Conservation (phyloP, 2,329 filamentous ascomycete species). For the Ophiostoma tasmaniense region DNA sequence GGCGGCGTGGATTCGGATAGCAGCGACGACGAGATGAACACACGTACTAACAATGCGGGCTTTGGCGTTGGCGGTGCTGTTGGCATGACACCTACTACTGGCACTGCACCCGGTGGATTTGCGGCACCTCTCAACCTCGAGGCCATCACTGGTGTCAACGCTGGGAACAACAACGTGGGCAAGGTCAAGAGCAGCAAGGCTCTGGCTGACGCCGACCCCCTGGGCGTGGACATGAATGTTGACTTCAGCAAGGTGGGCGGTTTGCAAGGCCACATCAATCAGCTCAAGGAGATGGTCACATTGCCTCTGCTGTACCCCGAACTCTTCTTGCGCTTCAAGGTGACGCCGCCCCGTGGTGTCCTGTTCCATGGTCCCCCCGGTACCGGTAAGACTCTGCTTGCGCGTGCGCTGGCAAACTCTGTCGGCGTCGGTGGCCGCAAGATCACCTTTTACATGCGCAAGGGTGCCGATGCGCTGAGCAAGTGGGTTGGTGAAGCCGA, state of each 20-base stretch:
- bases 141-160: constrained; percentile 30
- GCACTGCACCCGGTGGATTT: constrained; percentile 25
- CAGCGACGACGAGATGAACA: constrained; percentile 76
- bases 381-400: constrained; percentile 95
- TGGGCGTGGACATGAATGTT: constrained; percentile 86
- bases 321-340: constrained; percentile 81
- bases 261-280: constrained; percentile 85
- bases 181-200: constrained; percentile 90
- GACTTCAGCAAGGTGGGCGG: constrained; percentile 94
- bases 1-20: constrained; percentile 88
- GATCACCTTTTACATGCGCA: constrained; percentile 99
- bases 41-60: constrained; percentile 36
- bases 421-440: constrained; percentile 84
- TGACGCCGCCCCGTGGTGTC: constrained; percentile 89
- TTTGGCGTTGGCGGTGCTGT: constrained; percentile 46
- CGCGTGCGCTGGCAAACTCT: constrained; percentile 83
- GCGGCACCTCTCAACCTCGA: constrained; percentile 32
- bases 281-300: constrained; percentile 97
- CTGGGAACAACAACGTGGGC: constrained; percentile 68
- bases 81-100: constrained; percentile 49
- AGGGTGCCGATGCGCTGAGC: constrained; percentile 92
- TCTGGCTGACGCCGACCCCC: constrained; percentile 84
- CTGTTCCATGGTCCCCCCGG: constrained; percentile 95
- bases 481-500: constrained; percentile 99
- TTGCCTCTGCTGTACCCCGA: constrained; percentile 91